Evolutionary conservation across 2,329 filamentous ascomycete genomes (phyloP), one percentile per base, ranked within the genome.

Genomic region (Talaromyces sp.): DNA sequence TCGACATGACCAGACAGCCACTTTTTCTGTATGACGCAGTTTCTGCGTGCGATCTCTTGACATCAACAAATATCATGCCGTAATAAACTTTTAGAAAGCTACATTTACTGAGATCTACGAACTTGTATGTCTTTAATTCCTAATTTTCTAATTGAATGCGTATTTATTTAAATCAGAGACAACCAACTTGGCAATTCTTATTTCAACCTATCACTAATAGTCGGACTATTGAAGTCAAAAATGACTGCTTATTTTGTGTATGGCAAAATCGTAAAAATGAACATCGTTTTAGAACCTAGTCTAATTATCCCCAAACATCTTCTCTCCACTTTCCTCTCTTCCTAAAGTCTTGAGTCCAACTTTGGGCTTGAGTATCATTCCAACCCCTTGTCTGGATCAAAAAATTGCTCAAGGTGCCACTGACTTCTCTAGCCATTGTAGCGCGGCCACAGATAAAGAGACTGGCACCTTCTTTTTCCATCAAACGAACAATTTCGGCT

Each of bases 381-480:
- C 51, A 53, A 10, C 38, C 21, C 6, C 27, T 38, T 17, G 26
- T 48, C 9, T 32, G n/a, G 19, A 27, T 35, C 8, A 57, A 24
- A 3, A 27, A 19, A 10, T 59, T 26, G 14, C 50, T 24, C 14
- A 54, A 11, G 27, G 19, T 32, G 29, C n/a, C 26, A 17, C 24
- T 41, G 7, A 59, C 57, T 7, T 52, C 50, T 19, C 57, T 31
- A 12, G 57, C 57, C 57, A 59, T 59, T 3, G 26, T 46, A 14
- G 57, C 50, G 2, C 32, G 41, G 24, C 57, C 57, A 48, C 57
- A 59, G 17, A 59, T 54, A 27, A 46, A 59, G 11, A 59, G 27
- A 54, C 43, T 27, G 3, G 50, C 31, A 24, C 17, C 31, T 17
- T 52, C 48, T 19, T 59, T 24, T 3, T 29, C 11, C 31, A 59